Evolutionary conservation across 495 filamentous ascomycete species (phyloP).

Genomic region (Aspergillus incahuasiensis): DNA sequence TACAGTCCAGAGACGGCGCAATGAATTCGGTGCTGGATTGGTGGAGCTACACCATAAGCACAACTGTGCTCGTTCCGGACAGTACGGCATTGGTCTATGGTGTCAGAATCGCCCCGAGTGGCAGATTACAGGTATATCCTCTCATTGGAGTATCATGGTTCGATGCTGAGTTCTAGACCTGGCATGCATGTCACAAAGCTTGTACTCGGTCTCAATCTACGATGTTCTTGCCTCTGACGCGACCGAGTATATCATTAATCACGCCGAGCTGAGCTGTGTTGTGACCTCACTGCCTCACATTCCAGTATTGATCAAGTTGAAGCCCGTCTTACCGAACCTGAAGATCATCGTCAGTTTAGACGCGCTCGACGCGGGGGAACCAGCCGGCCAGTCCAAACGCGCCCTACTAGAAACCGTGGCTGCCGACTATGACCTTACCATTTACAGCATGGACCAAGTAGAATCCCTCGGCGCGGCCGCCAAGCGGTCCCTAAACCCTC

Average conservation of each 20-base stretch:
- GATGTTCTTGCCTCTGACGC: constrained; percentile 89
- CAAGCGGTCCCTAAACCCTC: constrained; percentile 61
- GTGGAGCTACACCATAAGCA: constrained; percentile 73
- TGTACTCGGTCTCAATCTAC: constrained; percentile 92
- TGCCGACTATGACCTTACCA: constrained; percentile 62
- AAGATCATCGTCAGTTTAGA: constrained; percentile 91
- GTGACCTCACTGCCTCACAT: constrained; percentile 81
- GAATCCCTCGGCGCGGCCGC: constrained; percentile 71
- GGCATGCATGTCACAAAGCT: constrained; percentile 80
- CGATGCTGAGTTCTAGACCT: constrained; percentile 56
- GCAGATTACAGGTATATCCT: constrained; percentile 69
- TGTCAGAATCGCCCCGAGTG: constrained; percentile 95
- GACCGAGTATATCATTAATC: constrained; percentile 93
- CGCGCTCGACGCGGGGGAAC: constrained; percentile 77
- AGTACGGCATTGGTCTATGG: constrained; percentile 90
- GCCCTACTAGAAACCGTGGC: constrained; percentile 72
- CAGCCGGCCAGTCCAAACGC: constrained; percentile 69
- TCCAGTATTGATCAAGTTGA: constrained; percentile 79
- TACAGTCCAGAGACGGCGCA: constrained; percentile 72
- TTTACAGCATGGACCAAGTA: constrained; percentile 71
- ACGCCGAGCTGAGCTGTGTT: constrained; percentile 70
- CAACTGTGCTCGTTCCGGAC: constrained; percentile 53
- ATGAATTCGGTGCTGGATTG: constrained; percentile 82
- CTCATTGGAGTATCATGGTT: background rate
- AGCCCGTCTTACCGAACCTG: constrained; percentile 67